These are phyloP conservation scores for Hondaea fermentalgiana DNA, from an alignment of 108 stramenopile species.

Conservation along the genomic window DNA sequence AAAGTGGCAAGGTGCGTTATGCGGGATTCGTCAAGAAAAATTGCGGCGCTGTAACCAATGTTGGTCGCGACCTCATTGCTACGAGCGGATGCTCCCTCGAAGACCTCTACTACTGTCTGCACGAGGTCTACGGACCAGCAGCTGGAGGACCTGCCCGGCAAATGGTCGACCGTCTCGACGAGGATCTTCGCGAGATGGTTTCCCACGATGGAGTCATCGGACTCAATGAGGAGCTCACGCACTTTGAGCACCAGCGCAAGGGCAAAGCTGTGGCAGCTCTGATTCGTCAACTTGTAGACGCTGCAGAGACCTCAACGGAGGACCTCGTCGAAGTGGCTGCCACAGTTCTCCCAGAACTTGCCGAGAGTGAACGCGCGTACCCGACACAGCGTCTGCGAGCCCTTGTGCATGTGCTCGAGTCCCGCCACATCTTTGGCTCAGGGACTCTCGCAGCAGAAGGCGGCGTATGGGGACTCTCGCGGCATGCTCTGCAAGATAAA, in stretches of 20 bases:
- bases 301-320: neutral
- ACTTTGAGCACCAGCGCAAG: neutral
- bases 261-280: neutral
- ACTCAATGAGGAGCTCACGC: neutral
- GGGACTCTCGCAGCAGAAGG: neutral
- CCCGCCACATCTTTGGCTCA: neutral
- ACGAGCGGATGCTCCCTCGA: neutral
- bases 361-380: neutral
- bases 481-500: neutral
- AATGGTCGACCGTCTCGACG: neutral
- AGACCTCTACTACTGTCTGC: neutral
- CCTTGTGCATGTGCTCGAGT: neutral
- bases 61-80: neutral
- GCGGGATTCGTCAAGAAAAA: neutral
- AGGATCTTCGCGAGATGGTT: neutral
- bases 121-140: neutral
- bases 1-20: neutral
- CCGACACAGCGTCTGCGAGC: neutral
- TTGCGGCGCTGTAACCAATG: neutral
- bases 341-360: neutral
- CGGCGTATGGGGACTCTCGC: neutral
- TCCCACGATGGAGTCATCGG: neutral
- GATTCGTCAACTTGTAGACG: neutral
- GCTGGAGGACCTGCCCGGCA: neutral
- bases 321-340: neutral